These are phyloP conservation scores for Auxenochlorella pyrenoidosa DNA, from an alignment of 139 green algal species.

Conservation along the genomic window DNA sequence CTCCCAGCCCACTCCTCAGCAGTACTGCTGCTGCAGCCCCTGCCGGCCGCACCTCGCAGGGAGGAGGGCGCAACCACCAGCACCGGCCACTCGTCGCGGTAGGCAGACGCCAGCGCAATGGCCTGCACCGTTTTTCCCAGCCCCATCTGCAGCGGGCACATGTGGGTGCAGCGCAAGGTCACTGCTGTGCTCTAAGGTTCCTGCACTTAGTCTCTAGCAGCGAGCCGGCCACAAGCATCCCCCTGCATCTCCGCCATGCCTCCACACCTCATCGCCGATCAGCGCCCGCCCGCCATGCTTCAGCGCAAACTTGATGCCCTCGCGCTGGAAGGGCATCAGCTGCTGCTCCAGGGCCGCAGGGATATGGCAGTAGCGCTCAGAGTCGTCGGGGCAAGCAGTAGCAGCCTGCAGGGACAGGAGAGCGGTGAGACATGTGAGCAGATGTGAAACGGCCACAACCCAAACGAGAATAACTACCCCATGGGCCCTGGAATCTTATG, in stretches of 20 bases:
- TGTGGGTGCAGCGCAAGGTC: background rate
- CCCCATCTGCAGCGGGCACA: constrained; percentile 52
- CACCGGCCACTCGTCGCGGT: constrained; percentile 81
- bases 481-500: too few relatives aligned
- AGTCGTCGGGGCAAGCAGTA: constrained; percentile 47
- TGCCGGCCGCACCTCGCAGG: constrained; percentile 51
- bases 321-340: constrained; percentile 72
- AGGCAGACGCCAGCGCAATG: constrained; percentile 70
- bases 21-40: background rate
- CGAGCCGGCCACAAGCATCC: too few relatives aligned
- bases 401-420: background rate
- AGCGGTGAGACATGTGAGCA: too few relatives aligned
- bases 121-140: constrained; percentile 87
- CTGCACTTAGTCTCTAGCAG: too few relatives aligned
- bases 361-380: constrained; percentile 49
- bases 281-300: constrained; percentile 73
- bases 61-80: constrained; percentile 84
- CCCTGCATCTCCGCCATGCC: too few relatives aligned
- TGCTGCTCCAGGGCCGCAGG: constrained; percentile 49
- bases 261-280: constrained; percentile 67
- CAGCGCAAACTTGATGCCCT: constrained; percentile 83
- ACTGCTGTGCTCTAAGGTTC: too few relatives aligned
- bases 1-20: too few relatives aligned
- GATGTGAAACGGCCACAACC: too few relatives aligned
- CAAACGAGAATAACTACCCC: too few relatives aligned